A percentile compares a stretch with the other conserved stretches of the same genome.
phyloP scores from a whole-genome alignment of 225 moss, liverwort and hornwort genomes.

The Ulota crispa region DNA sequence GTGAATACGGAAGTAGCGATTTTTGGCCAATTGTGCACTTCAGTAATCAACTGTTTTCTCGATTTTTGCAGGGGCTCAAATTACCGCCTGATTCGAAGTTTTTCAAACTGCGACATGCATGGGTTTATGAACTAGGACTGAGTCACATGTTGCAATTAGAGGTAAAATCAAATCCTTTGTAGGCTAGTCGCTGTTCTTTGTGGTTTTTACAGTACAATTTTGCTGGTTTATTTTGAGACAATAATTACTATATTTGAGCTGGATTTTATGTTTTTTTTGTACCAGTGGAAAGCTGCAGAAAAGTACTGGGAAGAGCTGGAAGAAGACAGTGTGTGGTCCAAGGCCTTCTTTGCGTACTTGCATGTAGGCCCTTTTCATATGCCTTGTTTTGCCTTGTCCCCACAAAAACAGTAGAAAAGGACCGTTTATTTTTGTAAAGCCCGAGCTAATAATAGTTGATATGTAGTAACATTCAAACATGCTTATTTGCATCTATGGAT shows the following conservation, averaged over 20 bases:
- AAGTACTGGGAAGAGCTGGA: constrained; percentile 91
- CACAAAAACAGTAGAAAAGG: neutral
- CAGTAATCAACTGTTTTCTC: neutral
- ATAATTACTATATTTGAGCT: neutral
- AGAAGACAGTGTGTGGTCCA: constrained; percentile 88
- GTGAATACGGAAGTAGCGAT: neutral
- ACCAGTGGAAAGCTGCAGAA: constrained; percentile 84
- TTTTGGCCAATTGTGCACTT: neutral
- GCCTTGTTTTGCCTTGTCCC: neutral
- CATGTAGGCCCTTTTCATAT: constrained; percentile 52
- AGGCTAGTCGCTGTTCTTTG: neutral
- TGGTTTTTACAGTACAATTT: neutral
- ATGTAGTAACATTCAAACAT: neutral
- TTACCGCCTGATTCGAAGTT: constrained; percentile 85
- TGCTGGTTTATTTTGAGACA: neutral
- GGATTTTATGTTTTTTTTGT: constrained; percentile 1
- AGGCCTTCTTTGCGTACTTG: constrained; percentile 87
- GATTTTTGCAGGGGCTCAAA: constrained; percentile 59
- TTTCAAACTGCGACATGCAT: constrained; percentile 91
- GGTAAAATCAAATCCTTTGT: constrained; percentile 39
- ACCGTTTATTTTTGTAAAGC: neutral
- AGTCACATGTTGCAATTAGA: constrained; percentile 92
- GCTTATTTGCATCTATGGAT: neutral
- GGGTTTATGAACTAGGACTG: constrained; percentile 92
- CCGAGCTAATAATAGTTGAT: neutral